Conservation (phyloP, 1,284 basidiomycete genomes). For the Meira nashicola region DNA sequence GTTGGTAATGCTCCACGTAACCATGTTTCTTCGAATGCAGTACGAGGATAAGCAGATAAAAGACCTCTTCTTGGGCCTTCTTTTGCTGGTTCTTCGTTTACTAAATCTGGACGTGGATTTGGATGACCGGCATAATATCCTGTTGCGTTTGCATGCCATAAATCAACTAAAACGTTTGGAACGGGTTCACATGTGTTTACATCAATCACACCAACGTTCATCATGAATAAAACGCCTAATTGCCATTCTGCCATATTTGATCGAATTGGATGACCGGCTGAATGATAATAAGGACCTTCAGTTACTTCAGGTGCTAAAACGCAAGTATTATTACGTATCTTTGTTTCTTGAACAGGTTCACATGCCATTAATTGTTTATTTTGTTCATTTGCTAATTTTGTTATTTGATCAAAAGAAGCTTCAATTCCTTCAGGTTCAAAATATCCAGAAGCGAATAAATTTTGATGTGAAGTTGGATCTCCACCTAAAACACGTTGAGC, state of each 20-base stretch:
- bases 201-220: slow-evolving; percentile 70
- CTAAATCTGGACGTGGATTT: slow-evolving; percentile 51
- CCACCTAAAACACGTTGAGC: slow-evolving; percentile 42
- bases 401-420: slow-evolving; percentile 7
- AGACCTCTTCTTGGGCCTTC: slow-evolving; percentile 53
- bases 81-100: slow-evolving; percentile 51
- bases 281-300: slow-evolving; percentile 58
- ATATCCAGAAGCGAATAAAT: slow-evolving; percentile 51
- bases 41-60: slow-evolving; percentile 54
- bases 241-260: slow-evolving; percentile 60
- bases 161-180: slow-evolving; percentile 65
- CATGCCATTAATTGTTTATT: slow-evolving; percentile 47
- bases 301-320: slow-evolving; percentile 55
- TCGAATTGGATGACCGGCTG: slow-evolving; percentile 57
- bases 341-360: slow-evolving; percentile 38
- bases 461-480: slow-evolving; percentile 45
- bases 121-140: slow-evolving; percentile 57
- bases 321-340: slow-evolving; percentile 53
- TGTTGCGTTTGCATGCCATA: slow-evolving; percentile 59
- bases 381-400: slow-evolving; percentile 23
- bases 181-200: slow-evolving; percentile 68
- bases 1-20: slow-evolving; percentile 67
- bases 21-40: slow-evolving; percentile 57
- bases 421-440: slow-evolving; percentile 43
- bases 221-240: slow-evolving; percentile 58